Evolutionary conservation across 2,329 filamentous ascomycete species (phyloP).

Genomic region (Scedosporium boydii): DNA sequence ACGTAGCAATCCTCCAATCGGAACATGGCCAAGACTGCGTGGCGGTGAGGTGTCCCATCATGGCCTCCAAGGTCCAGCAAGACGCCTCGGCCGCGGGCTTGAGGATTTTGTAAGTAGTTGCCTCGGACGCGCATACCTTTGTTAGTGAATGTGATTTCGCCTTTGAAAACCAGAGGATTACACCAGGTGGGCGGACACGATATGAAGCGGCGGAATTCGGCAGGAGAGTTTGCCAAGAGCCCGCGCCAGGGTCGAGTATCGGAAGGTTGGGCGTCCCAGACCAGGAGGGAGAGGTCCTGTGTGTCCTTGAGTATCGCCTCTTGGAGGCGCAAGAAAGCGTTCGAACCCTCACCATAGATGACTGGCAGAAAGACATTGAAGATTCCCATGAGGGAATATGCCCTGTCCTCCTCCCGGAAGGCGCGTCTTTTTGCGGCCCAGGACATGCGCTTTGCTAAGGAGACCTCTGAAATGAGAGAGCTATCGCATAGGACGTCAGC

Average conservation of each 20-base stretch:
- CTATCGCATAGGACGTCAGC: slow-evolving; percentile 9
- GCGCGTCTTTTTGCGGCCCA: slow-evolving; percentile 17
- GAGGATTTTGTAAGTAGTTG: neutral
- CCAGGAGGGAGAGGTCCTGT: slow-evolving; percentile 25
- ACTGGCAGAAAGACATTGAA: slow-evolving; percentile 19
- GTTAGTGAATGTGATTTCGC: neutral
- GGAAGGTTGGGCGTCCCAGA: slow-evolving; percentile 10
- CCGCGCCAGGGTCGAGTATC: neutral
- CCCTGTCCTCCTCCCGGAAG: slow-evolving; percentile 17
- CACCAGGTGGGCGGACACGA: neutral
- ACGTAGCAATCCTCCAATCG: neutral
- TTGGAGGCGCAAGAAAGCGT: slow-evolving; percentile 23
- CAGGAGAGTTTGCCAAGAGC: neutral
- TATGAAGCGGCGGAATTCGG: neutral
- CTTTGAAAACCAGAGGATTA: neutral
- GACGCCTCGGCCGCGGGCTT: neutral
- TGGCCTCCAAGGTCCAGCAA: slow-evolving; percentile 1
- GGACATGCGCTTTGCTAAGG: slow-evolving; percentile 14
- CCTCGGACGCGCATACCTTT: neutral
- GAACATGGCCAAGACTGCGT: neutral
- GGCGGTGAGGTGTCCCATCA: neutral
- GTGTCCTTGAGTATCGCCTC: slow-evolving; percentile 23
- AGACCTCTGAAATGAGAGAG: slow-evolving; percentile 3
- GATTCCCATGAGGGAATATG: slow-evolving; percentile 19
- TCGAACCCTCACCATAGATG: slow-evolving; percentile 19